Percentiles rank a stretch among this genome's conserved stretches.
These are phyloP conservation scores for Hypoxylon sp. DNA, from an alignment of 2,329 filamentous ascomycete species.

Conservation along the genomic window DNA sequence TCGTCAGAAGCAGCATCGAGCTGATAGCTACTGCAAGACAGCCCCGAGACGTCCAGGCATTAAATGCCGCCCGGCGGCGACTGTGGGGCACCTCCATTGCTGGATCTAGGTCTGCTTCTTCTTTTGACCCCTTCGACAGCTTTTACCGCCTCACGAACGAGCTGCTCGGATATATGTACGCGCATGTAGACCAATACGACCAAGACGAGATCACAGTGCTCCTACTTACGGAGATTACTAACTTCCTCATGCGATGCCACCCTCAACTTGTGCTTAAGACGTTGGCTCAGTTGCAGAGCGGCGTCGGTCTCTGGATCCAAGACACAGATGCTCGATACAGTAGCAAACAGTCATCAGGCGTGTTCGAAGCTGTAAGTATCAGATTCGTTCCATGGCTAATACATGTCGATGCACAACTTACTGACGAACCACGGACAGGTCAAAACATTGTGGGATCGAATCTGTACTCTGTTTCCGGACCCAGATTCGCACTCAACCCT, in stretches of 20 bases:
- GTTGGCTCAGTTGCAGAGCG: conserved; percentile 67
- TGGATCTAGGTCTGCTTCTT: conserved; percentile 51
- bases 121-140: conserved; percentile 69
- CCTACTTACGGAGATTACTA: conserved; percentile 62
- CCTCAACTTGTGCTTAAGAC: conserved; percentile 60
- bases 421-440: conserved; percentile 56
- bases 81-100: conserved; percentile 67
- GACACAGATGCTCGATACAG: conserved; percentile 59
- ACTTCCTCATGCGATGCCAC: conserved; percentile 60
- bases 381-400: not conserved
- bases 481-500: conserved; percentile 49
- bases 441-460: conserved; percentile 58
- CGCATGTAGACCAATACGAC: conserved; percentile 50
- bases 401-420: not conserved
- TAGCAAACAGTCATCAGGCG: conserved; percentile 50
- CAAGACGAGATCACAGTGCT: conserved; percentile 48
- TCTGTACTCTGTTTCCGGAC: conserved; percentile 52
- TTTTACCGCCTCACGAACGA: conserved; percentile 68
- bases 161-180: conserved; percentile 64
- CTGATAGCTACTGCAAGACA: conserved; percentile 59
- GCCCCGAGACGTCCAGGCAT: conserved; percentile 66
- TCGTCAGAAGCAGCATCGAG: conserved; percentile 50
- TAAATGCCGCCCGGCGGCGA: conserved; percentile 71
- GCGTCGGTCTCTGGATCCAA: conserved; percentile 69
- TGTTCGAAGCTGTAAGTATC: conserved; percentile 56